Evolutionary conservation across 2,329 filamentous ascomycete genomes (phyloP).

Genomic region (Allantophomopsis cytisporea): DNA sequence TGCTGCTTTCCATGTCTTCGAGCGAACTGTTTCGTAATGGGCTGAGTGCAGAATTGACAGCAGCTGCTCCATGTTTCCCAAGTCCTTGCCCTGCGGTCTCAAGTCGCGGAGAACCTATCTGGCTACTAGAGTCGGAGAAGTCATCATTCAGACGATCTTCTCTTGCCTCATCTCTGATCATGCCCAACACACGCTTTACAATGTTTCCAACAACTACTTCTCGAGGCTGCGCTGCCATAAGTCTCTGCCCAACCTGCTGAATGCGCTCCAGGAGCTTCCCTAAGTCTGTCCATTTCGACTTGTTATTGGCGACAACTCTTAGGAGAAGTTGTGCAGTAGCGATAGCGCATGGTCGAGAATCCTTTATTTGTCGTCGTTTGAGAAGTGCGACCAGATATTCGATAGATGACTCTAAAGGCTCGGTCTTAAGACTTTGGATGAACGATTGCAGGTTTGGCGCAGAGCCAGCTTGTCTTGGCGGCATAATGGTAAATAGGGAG

Average conservation of each 20-base stretch:
- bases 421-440: conserved; percentile 64
- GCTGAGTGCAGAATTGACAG: conserved; percentile 8
- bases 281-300: conserved; percentile 65
- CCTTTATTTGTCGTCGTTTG: conserved; percentile 80
- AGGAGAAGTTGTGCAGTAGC: conserved; percentile 83
- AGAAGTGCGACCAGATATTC: conserved; percentile 80
- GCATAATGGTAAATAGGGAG: conserved; percentile 28
- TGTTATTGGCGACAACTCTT: conserved; percentile 57
- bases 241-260: conserved; percentile 60
- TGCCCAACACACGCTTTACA: conserved; percentile 73
- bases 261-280: conserved; percentile 69
- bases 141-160: conserved; percentile 57
- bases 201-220: conserved; percentile 94
- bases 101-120: conserved; percentile 13
- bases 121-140: conserved; percentile 15
- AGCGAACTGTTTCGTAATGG: conserved; percentile 15
- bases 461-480: conserved; percentile 28
- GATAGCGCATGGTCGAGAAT: conserved; percentile 77
- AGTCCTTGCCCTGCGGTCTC: conserved; percentile 7
- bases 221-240: conserved; percentile 73
- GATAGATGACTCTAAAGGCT: conserved; percentile 66
- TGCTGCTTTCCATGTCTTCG: conserved; percentile 12
- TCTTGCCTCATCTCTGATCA: conserved; percentile 84
- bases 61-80: conserved; percentile 4
- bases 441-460: conserved; percentile 69